phyloP scores from a whole-genome alignment of 2,329 filamentous ascomycete species.

The Acephala macrosclerotiorum region DNA sequence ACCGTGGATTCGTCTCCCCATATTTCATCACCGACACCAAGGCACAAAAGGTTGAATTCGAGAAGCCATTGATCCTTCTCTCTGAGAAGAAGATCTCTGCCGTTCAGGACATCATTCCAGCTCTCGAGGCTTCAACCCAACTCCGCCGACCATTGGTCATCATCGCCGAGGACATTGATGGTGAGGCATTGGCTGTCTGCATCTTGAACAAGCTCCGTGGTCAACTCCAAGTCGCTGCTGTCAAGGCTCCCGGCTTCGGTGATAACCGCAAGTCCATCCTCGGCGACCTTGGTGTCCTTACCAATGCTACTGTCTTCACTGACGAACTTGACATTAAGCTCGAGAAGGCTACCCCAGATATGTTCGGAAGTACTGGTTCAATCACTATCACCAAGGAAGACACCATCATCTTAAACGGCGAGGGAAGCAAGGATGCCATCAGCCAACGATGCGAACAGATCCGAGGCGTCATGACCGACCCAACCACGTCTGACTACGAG shows the following conservation, averaged over 20 bases:
- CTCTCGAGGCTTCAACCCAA: constrained; percentile 96
- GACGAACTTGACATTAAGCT: constrained; percentile 99
- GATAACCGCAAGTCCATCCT: constrained; percentile 99
- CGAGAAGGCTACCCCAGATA: constrained; percentile 94
- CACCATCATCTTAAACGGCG: constrained; percentile 97
- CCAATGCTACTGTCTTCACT: constrained; percentile 96
- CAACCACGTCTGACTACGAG: constrained; percentile 97
- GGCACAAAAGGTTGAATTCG: constrained; percentile 98
- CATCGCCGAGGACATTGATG: constrained; percentile 98
- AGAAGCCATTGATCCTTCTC: constrained; percentile 98
- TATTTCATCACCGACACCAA: constrained; percentile 99
- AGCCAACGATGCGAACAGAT: constrained; percentile 98
- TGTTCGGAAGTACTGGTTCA: constrained; percentile 95
- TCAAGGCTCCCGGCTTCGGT: constrained; percentile 99
- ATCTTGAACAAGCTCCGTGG: constrained; percentile 99
- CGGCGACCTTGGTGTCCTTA: constrained; percentile 93
- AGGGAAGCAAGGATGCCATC: constrained; percentile 93
- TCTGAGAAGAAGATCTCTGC: constrained; percentile 99
- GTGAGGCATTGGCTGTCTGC: constrained; percentile 97
- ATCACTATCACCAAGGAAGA: constrained; percentile 99
- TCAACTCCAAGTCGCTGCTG: constrained; percentile 96
- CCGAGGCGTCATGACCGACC: constrained; percentile 93
- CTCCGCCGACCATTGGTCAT: constrained; percentile 95
- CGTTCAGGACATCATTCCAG: constrained; percentile 98
- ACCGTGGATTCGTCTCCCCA: constrained; percentile 96